Evolutionary conservation across 2,329 filamentous ascomycete genomes (phyloP), one percentile per base, ranked within the genome.

Genomic region (Didymella sp.): DNA sequence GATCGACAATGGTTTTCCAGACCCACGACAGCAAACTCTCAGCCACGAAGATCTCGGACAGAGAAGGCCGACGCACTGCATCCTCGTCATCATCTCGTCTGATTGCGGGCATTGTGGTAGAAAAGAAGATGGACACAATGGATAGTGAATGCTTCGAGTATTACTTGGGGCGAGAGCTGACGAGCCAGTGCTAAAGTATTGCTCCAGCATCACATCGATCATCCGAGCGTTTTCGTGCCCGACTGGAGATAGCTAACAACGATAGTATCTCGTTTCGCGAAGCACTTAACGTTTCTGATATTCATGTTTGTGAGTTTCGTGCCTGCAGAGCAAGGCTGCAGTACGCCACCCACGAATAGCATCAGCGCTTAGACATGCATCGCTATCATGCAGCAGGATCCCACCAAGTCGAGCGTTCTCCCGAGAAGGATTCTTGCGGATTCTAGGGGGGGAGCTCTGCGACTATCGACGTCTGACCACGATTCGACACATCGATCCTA

Each of bases 11-110:
- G 19, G 12, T 4, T 6, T 44, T 38, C 24, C 51, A 44, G 13
- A 48, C 19, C 24, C 51, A 44, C 31, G 22, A 44, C 15, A 40
- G 15, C 28, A 55, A 17, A 25, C 22, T 44, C 19, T 49, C 37
- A 0, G 21, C 13, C 3, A 49, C 28, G 3, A 25, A n/a, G 2
- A 30, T 12, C 9, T 35, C 44, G 3, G 45, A 44, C 9, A 27
- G 19, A 44, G 38, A 17, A 19, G 24, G 6, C 31, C 30, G 40
- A 30, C 19, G 38, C 12, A 33, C 11, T 40, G 37, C 13, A n/a
- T 19, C 4, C 24, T 31, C 21, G 7, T 6, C 7, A 9, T 21
- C 7, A 7, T 12, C 15, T 35, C 13, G 30, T 15, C 41, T 22
- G 9, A 31, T 22, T 15, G 25, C 19, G 4, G n/a, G n/a, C 19